Evolutionary conservation across 257 asterid species (phyloP), one percentile per base, ranked within the genome.

Genomic region (Thymus quinquecostatus): DNA sequence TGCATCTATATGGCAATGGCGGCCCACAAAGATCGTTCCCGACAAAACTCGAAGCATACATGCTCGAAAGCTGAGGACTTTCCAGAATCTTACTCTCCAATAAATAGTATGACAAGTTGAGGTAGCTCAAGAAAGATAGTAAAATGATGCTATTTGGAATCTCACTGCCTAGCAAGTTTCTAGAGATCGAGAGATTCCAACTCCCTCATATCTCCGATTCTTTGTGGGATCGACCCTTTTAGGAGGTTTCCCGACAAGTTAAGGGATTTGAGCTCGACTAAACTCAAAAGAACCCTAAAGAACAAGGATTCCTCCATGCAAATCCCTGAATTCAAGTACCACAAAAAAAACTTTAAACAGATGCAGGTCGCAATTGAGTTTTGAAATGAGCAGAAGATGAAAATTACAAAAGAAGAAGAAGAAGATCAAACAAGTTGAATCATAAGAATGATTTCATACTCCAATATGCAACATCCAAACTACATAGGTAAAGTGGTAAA

Each of bases 171-270:
- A 69, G 6, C 5, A n/a, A 28, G 45, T 69, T 69, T 41, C 14
- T 13, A 69, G 6, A 69, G 48, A 55, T 69, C 73, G 8, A 69
- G 65, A 12, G 73, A 69, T 27, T 69, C 73, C 56, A 69, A 55
- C 28, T 28, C 10, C 65, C 10, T 41, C 65, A 69, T 41, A 28
- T 56, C 55, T 28, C 73, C 64, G 10, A 68, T 12, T 1, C 32
- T 3, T 1, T 11, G 44, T 1, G 73, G 73, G 43, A 68, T 68
- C 12, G 29, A 68, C 48, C 73, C 73, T 11, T 29, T 43, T 14
- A 69, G 8, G 21, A 8, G 54, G 11, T 68, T 68, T 2, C 5
- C 6, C 1, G 73, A 54, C 54, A 68, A 28, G 41, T 68, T 27
- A 5, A 69, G 29, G 9, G 53, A 55, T 55, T 11, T 54, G 50